A percentile compares a stretch with the other conserved stretches of the same genome.
These are phyloP conservation scores for Aspergillus coremiiformis DNA, from an alignment of 495 filamentous ascomycete species.

Conservation along the genomic window DNA sequence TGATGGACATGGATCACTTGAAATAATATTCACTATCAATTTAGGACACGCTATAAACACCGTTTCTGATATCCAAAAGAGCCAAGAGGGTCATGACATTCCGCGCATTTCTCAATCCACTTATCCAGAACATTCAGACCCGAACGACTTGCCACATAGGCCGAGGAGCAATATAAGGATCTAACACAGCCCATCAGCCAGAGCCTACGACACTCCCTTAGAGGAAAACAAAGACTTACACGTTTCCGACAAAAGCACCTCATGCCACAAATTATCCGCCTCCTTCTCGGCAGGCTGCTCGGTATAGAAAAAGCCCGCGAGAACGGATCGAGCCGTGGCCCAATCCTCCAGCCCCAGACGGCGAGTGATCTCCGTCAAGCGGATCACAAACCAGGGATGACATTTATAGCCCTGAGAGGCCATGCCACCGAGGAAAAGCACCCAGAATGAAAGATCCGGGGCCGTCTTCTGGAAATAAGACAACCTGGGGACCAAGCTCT, in stretches of 20 bases:
- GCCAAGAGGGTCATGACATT: no score
- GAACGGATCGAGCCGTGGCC: neutral
- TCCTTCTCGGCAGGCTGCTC: neutral
- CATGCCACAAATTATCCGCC: constrained; percentile 3
- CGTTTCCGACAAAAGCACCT: neutral
- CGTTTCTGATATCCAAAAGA: no score
- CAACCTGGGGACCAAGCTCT: neutral
- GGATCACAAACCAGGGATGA: neutral
- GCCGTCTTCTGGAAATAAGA: neutral
- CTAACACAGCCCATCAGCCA: neutral
- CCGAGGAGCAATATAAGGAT: neutral
- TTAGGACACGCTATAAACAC: no score
- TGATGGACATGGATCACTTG: no score
- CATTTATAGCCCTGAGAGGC: neutral
- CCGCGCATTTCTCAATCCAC: no score
- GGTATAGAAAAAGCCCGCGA: constrained; percentile 2
- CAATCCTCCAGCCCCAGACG: neutral
- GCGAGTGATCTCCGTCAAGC: neutral
- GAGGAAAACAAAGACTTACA: neutral
- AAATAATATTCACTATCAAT: no score
- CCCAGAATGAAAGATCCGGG: constrained; percentile 2
- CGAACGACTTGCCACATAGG: neutral
- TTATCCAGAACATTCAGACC: no score
- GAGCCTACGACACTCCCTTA: no score
- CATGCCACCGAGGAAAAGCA: constrained; percentile 3